Percentiles rank a stretch among this genome's conserved stretches.
Evolutionary conservation across 2,329 filamentous ascomycete species (phyloP).

Genomic region (Pezicula neosporulosa): DNA sequence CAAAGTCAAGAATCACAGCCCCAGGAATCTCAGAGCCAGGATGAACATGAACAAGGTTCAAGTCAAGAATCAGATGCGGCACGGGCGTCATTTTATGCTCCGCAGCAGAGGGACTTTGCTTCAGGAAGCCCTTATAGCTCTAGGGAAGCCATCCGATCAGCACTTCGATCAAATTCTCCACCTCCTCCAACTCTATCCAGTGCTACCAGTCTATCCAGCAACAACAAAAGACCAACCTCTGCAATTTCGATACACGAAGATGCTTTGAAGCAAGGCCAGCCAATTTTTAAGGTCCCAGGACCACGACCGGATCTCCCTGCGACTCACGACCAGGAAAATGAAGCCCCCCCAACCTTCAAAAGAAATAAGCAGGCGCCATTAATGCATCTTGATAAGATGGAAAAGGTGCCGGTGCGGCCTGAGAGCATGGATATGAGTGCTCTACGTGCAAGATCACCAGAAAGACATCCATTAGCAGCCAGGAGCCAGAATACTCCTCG

Average conservation of each 20-base stretch:
- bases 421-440: slow-evolving; percentile 40
- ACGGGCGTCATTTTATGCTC: slow-evolving; percentile 30
- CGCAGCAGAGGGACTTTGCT: slow-evolving; percentile 27
- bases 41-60: slow-evolving; percentile 24
- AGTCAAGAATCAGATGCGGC: slow-evolving; percentile 23
- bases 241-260: slow-evolving; percentile 35
- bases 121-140: slow-evolving; percentile 54
- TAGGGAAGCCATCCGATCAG: slow-evolving; percentile 14
- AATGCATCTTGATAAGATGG: slow-evolving; percentile 27
- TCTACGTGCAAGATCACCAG: slow-evolving; percentile 42
- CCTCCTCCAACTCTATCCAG: slow-evolving; percentile 22
- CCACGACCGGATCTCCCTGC: slow-evolving; percentile 57
- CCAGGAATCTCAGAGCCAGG: slow-evolving; percentile 22
- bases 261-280: slow-evolving; percentile 38
- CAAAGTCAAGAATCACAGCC: slow-evolving; percentile 20
- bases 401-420: slow-evolving; percentile 50
- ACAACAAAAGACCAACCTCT: slow-evolving; percentile 24
- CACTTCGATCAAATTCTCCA: slow-evolving; percentile 25
- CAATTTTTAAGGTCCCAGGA: slow-evolving; percentile 56
- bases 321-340: slow-evolving; percentile 79
- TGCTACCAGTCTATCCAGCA: neutral
- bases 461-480: slow-evolving; percentile 50
- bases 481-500: slow-evolving; percentile 69
- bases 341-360: slow-evolving; percentile 67
- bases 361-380: slow-evolving; percentile 30